Conservation (phyloP, 2,329 filamentous ascomycete species). For the Epichloe bromicola region DNA sequence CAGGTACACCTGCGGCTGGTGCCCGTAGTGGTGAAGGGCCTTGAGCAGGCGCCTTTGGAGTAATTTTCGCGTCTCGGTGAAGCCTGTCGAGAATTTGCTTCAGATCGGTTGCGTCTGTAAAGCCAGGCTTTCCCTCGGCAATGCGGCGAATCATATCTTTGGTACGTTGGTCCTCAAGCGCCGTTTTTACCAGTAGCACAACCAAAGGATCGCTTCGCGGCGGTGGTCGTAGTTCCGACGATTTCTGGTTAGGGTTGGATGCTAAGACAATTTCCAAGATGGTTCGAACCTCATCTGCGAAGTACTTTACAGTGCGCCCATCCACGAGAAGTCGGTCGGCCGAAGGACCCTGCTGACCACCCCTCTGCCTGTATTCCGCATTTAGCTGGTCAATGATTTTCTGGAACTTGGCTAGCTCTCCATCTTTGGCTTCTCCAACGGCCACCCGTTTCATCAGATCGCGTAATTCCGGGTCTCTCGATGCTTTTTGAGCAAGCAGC, state of each 20-base stretch:
- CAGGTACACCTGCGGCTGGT: constrained; percentile 17
- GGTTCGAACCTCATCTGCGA: constrained; percentile 42
- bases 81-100: constrained; percentile 39
- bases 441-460: constrained; percentile 76
- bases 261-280: constrained; percentile 47
- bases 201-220: constrained; percentile 42
- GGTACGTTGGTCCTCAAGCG: constrained; percentile 37
- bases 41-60: constrained; percentile 15
- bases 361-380: constrained; percentile 39
- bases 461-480: constrained; percentile 57
- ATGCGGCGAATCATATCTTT: constrained; percentile 41
- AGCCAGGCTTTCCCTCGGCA: constrained; percentile 36
- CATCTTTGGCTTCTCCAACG: constrained; percentile 55
- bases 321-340: constrained; percentile 43
- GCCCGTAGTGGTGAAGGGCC: constrained; percentile 16
- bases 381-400: constrained; percentile 71
- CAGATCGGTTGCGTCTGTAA: constrained; percentile 39
- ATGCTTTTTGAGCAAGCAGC: constrained; percentile 62
- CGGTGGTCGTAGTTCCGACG: constrained; percentile 38
- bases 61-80: constrained; percentile 27
- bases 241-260: constrained; percentile 44
- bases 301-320: constrained; percentile 44
- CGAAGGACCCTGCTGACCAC: constrained; percentile 37
- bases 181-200: constrained; percentile 43
- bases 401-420: constrained; percentile 65